Evolutionary conservation across 2,329 filamentous ascomycete species (phyloP), one percentile per base, ranked within the genome.

Genomic region (Metarhizium guizhouense): DNA sequence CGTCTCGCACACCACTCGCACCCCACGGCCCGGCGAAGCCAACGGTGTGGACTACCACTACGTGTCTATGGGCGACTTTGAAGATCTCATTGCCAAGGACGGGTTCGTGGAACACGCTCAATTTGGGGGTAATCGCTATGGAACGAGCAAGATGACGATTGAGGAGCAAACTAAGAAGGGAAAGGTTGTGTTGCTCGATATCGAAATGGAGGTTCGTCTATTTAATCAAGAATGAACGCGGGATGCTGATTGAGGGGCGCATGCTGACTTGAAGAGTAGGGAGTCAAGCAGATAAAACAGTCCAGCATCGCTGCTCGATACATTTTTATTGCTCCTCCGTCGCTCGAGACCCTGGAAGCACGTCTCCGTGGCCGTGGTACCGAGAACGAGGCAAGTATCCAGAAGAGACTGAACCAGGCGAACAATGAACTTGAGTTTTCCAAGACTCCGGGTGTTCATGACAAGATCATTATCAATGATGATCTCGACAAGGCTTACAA

Each of bases 201-300:
- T 96, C 68, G 93, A 96, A 79, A 96, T 96, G 90, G 91, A 96
- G 82, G 85, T 87, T 68, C 38, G 74, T 64, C 18, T 20, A 50
- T 16, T 8, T 30, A 38, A 13, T 4, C 40, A 13, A 20, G n/a
- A 7, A 32, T 11, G 10, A 30, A 14, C 2, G 18, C 11, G 13
- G 18, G 45, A 14, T 13, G 20, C 45, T 6, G 25, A 29, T 7
- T 11, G 20, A 36, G 32, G 20, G 47, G 25, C 36, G 43, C 6
- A 10, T 50, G 20, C 38, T 56, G 38, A 56, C 49, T 8, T 14
- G 13, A 18, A 13, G 13, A 16, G 18, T 11, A 69, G 68, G 92
- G 92, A 58, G 91, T 96, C 57, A 96, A 96, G 76, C 92, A 96
- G 74, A 88, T 96, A 66, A 90, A 91, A 71, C 80, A 81, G 59